Conservation (phyloP, 306 rosid species). For the Nissolia schottii region DNA sequence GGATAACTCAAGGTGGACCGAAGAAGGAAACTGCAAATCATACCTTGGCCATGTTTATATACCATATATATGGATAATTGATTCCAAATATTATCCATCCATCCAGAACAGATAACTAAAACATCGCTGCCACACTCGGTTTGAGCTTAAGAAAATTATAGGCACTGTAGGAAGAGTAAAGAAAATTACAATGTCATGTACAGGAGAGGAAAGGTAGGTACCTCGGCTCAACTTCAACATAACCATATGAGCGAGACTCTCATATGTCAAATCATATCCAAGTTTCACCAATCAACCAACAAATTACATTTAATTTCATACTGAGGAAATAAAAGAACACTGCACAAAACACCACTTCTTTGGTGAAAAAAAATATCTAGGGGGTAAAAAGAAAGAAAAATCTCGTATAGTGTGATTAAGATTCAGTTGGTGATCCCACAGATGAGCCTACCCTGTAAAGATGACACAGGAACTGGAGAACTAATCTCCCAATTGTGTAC, state of each 20-base stretch:
- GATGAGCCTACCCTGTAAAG: conserved; percentile 21
- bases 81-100: no score
- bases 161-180: conserved; percentile 12
- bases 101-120: no score
- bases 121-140: not conserved
- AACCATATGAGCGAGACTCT: conserved; percentile 22
- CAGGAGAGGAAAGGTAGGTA: conserved; percentile 32
- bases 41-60: no score
- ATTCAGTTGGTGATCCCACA: conserved; percentile 28
- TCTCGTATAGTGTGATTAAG: conserved; percentile 21
- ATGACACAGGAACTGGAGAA: conserved; percentile 21
- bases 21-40: no score
- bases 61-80: no score
- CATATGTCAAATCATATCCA: conserved; percentile 22
- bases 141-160: not conserved
- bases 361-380: conserved; percentile 41
- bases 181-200: conserved; percentile 43
- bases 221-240: conserved; percentile 35
- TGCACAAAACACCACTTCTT: conserved; percentile 38
- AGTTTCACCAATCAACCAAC: conserved; percentile 39
- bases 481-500: conserved; percentile 48
- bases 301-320: conserved; percentile 43
- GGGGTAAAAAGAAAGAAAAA: not conserved
- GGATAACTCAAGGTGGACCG: no score
- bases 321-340: conserved; percentile 41